A percentile compares a stretch with the other conserved stretches of the same genome.
Conservation (phyloP, 345 rosid species). For the Eucalyptus tenuipes region DNA sequence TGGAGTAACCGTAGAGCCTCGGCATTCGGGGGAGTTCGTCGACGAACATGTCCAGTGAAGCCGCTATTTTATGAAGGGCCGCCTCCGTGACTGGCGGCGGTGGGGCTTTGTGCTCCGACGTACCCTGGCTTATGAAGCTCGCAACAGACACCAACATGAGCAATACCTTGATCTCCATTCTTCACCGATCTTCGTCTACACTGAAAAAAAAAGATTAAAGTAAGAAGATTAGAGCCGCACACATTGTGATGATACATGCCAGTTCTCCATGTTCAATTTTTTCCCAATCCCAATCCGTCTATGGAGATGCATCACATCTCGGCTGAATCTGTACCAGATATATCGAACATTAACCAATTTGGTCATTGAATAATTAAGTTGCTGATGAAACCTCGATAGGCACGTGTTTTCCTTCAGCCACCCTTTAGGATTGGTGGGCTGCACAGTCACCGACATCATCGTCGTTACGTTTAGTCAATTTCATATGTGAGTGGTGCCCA, state of each 20-base stretch:
- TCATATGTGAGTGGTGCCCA: background rate
- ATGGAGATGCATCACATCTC: background rate
- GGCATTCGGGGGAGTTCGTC: constrained; percentile 5
- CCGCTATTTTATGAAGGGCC: background rate
- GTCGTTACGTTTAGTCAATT: background rate
- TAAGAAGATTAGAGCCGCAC: background rate
- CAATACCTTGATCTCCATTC: background rate
- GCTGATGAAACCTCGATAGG: background rate
- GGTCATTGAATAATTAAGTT: background rate
- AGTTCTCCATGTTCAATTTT: background rate
- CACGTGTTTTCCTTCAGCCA: background rate
- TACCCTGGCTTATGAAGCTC: background rate
- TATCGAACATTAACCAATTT: background rate
- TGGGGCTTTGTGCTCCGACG: background rate
- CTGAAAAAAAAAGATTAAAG: background rate
- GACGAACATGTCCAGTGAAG: background rate
- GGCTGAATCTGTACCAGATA: background rate
- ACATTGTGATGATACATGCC: background rate
- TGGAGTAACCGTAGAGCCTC: background rate
- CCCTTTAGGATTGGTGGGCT: background rate
- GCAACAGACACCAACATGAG: background rate
- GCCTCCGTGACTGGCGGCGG: background rate
- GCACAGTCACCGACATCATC: background rate
- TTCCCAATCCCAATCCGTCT: background rate
- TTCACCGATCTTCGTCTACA: background rate